These are phyloP conservation scores for Biscutella laevigata DNA, from an alignment of 441 rosid species.

Conservation along the genomic window DNA sequence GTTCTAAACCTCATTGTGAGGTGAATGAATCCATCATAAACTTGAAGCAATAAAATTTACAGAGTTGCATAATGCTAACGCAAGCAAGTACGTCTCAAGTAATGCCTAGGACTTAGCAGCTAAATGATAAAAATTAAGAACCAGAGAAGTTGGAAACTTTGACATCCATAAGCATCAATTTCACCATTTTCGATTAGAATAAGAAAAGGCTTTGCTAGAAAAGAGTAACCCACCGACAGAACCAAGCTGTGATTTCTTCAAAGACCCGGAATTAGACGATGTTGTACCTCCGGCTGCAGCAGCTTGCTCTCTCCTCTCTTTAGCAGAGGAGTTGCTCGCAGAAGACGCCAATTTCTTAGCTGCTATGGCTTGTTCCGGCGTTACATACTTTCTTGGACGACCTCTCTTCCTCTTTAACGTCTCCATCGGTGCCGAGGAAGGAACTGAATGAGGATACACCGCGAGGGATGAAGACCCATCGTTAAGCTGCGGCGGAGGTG, in stretches of 20 bases:
- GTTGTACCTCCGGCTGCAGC: slow-evolving; percentile 23
- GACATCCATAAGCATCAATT: no score
- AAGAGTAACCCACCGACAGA: slow-evolving; percentile 44
- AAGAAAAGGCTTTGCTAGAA: no score
- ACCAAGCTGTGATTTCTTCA: slow-evolving; percentile 34
- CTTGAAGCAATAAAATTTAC: no score
- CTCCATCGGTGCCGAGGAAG: slow-evolving; percentile 52
- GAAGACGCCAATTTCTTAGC: slow-evolving; percentile 67
- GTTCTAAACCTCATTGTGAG: no score
- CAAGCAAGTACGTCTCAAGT: no score
- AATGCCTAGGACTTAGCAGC: no score
- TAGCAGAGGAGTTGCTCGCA: slow-evolving; percentile 25
- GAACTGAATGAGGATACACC: slow-evolving; percentile 58
- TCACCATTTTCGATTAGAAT: no score
- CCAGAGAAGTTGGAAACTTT: no score
- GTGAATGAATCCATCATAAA: no score
- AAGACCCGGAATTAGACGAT: slow-evolving; percentile 34
- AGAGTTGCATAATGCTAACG: no score
- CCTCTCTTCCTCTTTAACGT: slow-evolving; percentile 58
- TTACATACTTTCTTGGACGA: slow-evolving; percentile 79
- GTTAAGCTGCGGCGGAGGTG: slow-evolving; percentile 6
- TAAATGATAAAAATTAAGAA: no score
- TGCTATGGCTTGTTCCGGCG: slow-evolving; percentile 74
- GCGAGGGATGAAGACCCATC: slow-evolving; percentile 19
- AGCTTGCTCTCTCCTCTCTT: slow-evolving; percentile 37